Conservation (phyloP, 495 filamentous ascomycete genomes). For the Astrocystis sublimbata region DNA sequence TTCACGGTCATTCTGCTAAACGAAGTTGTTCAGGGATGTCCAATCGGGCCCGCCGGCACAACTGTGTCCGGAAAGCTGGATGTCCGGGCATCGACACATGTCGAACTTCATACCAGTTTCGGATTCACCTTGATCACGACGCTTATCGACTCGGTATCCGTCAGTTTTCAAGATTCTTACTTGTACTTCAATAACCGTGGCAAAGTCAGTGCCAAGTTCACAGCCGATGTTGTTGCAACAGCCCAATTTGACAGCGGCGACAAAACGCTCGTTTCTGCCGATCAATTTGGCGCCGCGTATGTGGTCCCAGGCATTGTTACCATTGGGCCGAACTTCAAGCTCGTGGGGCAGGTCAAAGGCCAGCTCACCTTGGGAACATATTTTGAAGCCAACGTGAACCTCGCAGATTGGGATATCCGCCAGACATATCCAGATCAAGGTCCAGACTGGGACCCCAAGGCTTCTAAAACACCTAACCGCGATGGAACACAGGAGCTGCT, state of each 20-base stretch:
- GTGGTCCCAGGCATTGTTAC: constrained; percentile 36
- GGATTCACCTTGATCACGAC: too few relatives aligned
- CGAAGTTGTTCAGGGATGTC: too few relatives aligned
- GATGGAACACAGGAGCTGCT: neutral
- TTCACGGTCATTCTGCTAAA: too few relatives aligned
- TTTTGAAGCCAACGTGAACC: neutral
- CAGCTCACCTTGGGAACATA: constrained; percentile 9
- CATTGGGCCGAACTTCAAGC: constrained; percentile 34
- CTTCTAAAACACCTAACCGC: constrained; percentile 5
- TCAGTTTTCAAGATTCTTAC: too few relatives aligned
- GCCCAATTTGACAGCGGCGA: constrained; percentile 1
- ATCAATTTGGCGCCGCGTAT: constrained; percentile 30
- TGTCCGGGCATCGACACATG: too few relatives aligned
- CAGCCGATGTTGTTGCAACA: constrained; percentile 8
- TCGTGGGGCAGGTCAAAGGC: constrained; percentile 26
- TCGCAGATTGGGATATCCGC: neutral
- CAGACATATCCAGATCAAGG: neutral
- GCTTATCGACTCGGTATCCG: too few relatives aligned
- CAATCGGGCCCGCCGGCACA: too few relatives aligned
- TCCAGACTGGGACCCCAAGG: neutral
- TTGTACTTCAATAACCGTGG: constrained; percentile 20
- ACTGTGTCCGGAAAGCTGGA: too few relatives aligned
- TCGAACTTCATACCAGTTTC: too few relatives aligned
- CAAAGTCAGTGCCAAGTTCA: constrained; percentile 4
- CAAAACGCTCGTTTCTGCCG: constrained; percentile 12